Conservation (phyloP, 2,329 filamentous ascomycete genomes). For the Rutstroemia sp. region DNA sequence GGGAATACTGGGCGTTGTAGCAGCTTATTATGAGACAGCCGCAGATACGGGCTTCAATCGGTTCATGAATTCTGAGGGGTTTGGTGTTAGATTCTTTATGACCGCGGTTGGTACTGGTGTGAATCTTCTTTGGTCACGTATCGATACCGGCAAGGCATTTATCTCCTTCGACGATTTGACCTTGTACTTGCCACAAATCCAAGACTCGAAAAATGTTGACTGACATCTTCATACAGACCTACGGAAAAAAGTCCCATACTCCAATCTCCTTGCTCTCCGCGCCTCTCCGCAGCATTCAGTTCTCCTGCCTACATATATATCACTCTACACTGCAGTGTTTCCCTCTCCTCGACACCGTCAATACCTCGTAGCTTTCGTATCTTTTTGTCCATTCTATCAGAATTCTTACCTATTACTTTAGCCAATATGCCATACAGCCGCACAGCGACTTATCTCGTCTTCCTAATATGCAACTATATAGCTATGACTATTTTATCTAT, state of each 20-base stretch:
- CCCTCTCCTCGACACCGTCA: conserved; percentile 33
- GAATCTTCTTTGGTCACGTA: conserved; percentile 35
- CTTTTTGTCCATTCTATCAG: conserved; percentile 2
- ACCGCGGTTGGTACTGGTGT: conserved; percentile 33
- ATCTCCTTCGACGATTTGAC: conserved; percentile 24
- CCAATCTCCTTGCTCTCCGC: conserved; percentile 29
- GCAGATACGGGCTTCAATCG: conserved; percentile 32
- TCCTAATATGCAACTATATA: neutral
- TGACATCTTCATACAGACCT: neutral
- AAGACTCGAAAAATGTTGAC: conserved; percentile 17
- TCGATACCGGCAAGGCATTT: conserved; percentile 25
- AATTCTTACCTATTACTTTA: neutral
- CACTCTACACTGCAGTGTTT: conserved; percentile 39
- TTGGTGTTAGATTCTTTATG: conserved; percentile 36
- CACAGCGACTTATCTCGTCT: neutral
- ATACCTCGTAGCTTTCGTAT: neutral
- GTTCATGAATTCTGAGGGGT: conserved; percentile 34
- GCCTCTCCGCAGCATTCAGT: conserved; percentile 33
- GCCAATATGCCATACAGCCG: neutral
- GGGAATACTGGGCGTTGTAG: neutral
- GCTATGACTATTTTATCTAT: conserved; percentile 1
- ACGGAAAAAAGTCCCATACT: conserved; percentile 28
- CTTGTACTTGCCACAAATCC: neutral
- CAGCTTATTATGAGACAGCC: neutral
- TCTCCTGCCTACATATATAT: conserved; percentile 36